Percentiles rank a stretch among this genome's conserved stretches.
These are phyloP conservation scores for Drechslerella coelobrocha DNA, from an alignment of 2,329 filamentous ascomycete genomes.

Conservation along the genomic window DNA sequence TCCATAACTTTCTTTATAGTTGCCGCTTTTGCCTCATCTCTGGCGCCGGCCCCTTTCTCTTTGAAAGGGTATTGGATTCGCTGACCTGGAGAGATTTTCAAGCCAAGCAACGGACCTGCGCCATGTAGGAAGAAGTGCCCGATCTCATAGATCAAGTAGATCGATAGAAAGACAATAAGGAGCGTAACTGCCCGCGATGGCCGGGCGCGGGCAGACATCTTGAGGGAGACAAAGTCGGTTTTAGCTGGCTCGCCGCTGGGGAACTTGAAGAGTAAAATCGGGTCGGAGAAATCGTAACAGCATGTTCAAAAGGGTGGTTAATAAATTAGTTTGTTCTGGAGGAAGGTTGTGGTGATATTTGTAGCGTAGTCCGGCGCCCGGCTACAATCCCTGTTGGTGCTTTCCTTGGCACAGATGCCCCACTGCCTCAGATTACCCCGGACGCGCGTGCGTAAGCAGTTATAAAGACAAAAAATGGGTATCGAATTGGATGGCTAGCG, in stretches of 20 bases:
- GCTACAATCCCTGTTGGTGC: no score
- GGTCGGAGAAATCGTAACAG: not conserved
- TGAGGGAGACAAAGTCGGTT: not conserved
- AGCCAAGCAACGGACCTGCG: not conserved
- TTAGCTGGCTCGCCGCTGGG: not conserved
- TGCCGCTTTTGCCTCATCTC: conserved; percentile 60
- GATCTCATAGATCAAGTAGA: conserved; percentile 28
- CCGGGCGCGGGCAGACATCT: conserved; percentile 18
- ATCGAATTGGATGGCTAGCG: not conserved
- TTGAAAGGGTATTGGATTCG: conserved; percentile 51
- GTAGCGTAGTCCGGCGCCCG: no score
- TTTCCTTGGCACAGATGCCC: no score
- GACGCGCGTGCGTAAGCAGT: no score
- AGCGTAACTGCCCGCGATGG: conserved; percentile 18
- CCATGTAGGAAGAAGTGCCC: not conserved
- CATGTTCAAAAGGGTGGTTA: not conserved
- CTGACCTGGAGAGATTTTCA: not conserved
- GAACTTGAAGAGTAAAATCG: not conserved
- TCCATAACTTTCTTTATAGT: conserved; percentile 73
- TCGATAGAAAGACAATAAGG: not conserved
- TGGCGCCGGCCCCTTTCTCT: conserved; percentile 29
- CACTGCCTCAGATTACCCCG: no score
- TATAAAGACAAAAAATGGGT: not conserved
- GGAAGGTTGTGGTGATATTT: no score
- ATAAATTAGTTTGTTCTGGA: no score